Base-by-base conservation (phyloP, 805 yeast species). In the Scheffersomyces stipitis region DNA sequence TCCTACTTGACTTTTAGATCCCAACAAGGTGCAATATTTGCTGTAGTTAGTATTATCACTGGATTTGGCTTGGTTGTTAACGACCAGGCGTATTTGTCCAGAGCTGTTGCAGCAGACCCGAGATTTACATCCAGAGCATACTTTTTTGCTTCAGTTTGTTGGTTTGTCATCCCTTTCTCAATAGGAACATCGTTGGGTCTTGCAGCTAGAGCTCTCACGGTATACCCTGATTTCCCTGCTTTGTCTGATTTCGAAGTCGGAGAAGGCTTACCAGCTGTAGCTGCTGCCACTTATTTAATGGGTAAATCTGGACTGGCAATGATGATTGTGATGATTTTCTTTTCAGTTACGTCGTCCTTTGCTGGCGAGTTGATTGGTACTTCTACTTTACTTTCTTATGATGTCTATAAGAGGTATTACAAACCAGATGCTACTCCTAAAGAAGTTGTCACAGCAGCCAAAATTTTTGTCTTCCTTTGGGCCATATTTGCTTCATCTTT, bases 311-410 rank as follows among this genome's bases (percentile, higher is more conserved):
- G 62, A 17, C 45, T 57, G 13, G 60, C 57, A 4, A 49, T 51
- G 45, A 51, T 52, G 8, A 37, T 66, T 14, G 60, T 61, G 36
- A 45, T 57, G 60, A 41, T 66, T 4, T 69, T 68, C 55, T 46
- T 67, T 26, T 63, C 72, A 1, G 72, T 66, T 3, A 65, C 71
- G 4, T 63, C 72, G 2, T 63, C 74, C 2, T 56, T 65, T 31
- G 60, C 70, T 18, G 71, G 69, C 33, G 73, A 67, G 40, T 44
- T 67, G 33, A 66, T 68, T 46, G 71, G 72, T 5, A 51, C 67
- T 4, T 62, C 71, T 0, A 61, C 73, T 3, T 54, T 68, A 18
- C 23, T 51, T 2, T 51, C 59, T 2, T 55, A 54, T 27, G 60
- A 55, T 33, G 40, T 56, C 23, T 57, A 52, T 40, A 55, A 56